Evolutionary conservation across 306 rosid species (phyloP), one percentile per base, ranked within the genome.

Genomic region (Vicia sativa): DNA sequence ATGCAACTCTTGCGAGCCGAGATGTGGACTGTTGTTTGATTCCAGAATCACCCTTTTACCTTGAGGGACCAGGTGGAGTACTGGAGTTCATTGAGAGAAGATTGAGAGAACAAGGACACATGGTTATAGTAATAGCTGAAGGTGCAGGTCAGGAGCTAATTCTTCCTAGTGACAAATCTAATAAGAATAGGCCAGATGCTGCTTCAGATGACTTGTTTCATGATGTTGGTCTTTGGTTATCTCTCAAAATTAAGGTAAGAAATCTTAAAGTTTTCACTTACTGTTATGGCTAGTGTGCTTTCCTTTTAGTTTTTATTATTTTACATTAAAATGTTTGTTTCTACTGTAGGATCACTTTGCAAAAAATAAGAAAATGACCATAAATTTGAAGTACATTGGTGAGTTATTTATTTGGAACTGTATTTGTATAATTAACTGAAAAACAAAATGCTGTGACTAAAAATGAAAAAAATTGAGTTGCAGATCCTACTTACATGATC

Each of bases 401-500:
- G 26, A 59, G 82, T 31, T 25, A 49, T 45, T 29, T 7, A 44
- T 26, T 10, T 50, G 15, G n/a, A 12, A 5, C 10, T 16, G 52
- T 61, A 61, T 65, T 54, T 35, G 10, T 12, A 7, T 9, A 7
- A 7, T 7, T 55, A 7, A 49, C 7, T 7, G 2, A 25, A 53
- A 37, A 52, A 18, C n/a, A 63, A 31, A 53, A 55, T 11, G 39
- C 11, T 45, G 50, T 75, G 14, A 72, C 38, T n/a, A 62, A 39
- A 28, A 13, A 64, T 25, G 9, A 54, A 1, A 23, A 26, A 45
- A 6, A 41, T 6, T 81, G 54, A 38, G 11, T 45, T 10, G 71
- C 83, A 89, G 91, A 89, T 84, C 96, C 90, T 16, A 89, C 92
- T 11, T 89, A 89, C 79, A 89, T 89, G 96, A 86, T 86, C 67